Evolutionary conservation across 768 basidiomycete species (phyloP), one percentile per base, ranked within the genome.

Genomic region (Nidula microcarpa): DNA sequence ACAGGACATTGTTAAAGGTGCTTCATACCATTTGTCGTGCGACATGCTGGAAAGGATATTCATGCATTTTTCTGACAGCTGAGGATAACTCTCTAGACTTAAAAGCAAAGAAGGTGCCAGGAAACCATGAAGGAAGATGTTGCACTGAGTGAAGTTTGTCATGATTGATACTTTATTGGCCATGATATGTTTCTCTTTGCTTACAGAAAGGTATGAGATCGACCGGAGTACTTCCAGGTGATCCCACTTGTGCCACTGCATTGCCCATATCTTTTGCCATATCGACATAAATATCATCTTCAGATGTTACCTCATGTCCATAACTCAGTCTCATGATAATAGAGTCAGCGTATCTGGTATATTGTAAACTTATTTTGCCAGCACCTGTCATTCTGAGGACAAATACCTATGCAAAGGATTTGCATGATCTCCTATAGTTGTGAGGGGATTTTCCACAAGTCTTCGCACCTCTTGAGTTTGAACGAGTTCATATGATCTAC

Each of bases 61-160:
- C 65, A 47, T 66, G 62, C 63, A 75, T 61, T 18, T 61, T 60
- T 2, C 63, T 50, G 30, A 71, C 62, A 14, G 58, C 57, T 41
- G 48, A 60, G 36, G 62, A 62, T 60, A 71, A 68, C 14, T 60
- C 51, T 14, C 64, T 60, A 7, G 71, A 75, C 44, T 66, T 65
- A 30, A 60, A 61, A 41, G 68, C 63, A 51, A 67, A 75, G 37
- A 65, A 60, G 16, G 69, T 64, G 1, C 74, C 75, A 17, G 75
- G 75, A 7, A 73, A 45, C 74, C 74, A 76, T 14, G 36, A 53
- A 1, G 74, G 74, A 13, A 76, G 56, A 50, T 74, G 62, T 58
- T 65, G 70, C 48, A 76, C 75, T 76, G 33, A 14, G 41, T 3
- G 18, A 14, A 34, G n/a, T 34, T 41, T 23, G 23, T 3, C 17